Conservation (phyloP, 495 filamentous ascomycete genomes). For the Pseudomonodictys pantanalensis region DNA sequence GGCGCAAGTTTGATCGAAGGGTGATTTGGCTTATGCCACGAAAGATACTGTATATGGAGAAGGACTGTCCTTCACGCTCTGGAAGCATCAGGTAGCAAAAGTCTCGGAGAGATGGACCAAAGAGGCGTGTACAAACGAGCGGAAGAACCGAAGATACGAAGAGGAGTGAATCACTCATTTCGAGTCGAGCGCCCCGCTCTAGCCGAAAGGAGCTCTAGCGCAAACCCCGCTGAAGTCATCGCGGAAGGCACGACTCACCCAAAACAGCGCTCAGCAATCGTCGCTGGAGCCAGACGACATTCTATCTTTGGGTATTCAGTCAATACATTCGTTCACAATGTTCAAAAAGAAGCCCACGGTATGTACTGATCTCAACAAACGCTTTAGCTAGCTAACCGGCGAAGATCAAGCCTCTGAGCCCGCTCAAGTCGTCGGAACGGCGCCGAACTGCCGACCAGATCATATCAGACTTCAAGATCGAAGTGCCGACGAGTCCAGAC, state of each 20-base stretch:
- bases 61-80: too few species aligned
- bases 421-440: constrained; percentile 68
- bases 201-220: not conserved
- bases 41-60: too few species aligned
- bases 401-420: constrained; percentile 67
- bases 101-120: too few species aligned
- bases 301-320: too few species aligned
- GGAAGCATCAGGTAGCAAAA: too few species aligned
- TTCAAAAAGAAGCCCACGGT: constrained; percentile 81
- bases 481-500: constrained; percentile 42
- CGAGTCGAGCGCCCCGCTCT: not conserved
- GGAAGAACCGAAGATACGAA: too few species aligned
- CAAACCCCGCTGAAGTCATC: not conserved
- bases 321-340: constrained; percentile 52
- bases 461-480: constrained; percentile 59
- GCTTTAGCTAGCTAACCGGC: not conserved
- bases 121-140: too few species aligned
- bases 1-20: too few species aligned
- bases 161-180: not conserved
- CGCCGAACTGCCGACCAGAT: constrained; percentile 69
- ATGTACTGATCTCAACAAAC: not conserved
- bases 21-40: too few species aligned
- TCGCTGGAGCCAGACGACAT: too few species aligned
- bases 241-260: not conserved
- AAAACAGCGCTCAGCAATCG: not conserved